Evolutionary conservation across 2,329 filamentous ascomycete genomes (phyloP).

Genomic region (Paraphoma chrysanthemicola): DNA sequence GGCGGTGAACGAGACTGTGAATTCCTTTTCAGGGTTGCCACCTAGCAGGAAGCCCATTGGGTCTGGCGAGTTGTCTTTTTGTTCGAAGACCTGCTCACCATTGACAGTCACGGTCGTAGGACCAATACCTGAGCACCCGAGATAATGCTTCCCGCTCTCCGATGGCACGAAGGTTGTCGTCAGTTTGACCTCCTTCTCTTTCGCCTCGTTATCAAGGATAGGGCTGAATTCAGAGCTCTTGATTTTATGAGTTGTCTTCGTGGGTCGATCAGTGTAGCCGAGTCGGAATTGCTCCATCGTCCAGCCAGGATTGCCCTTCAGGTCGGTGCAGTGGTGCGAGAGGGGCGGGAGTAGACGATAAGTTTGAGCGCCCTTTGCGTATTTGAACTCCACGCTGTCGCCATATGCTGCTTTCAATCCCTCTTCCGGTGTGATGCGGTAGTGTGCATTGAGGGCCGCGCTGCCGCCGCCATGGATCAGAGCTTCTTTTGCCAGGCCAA

Average conservation of each 20-base stretch:
- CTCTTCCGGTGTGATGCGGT: constrained; percentile 35
- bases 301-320: constrained; percentile 40
- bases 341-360: constrained; percentile 44
- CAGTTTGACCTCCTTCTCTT: constrained; percentile 32
- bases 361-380: constrained; percentile 42
- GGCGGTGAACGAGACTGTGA: constrained; percentile 63
- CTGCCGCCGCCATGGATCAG: constrained; percentile 45
- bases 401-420: constrained; percentile 35
- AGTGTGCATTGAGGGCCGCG: constrained; percentile 34
- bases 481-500: constrained; percentile 68
- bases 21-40: constrained; percentile 69
- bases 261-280: constrained; percentile 28
- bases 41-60: constrained; percentile 71
- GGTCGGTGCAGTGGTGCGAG: constrained; percentile 31
- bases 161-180: constrained; percentile 31
- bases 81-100: constrained; percentile 35
- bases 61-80: constrained; percentile 59
- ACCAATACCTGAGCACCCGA: constrained; percentile 44
- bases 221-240: constrained; percentile 37
- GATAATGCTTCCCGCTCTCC: constrained; percentile 38
- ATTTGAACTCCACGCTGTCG: constrained; percentile 39
- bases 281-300: constrained; percentile 36
- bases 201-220: constrained; percentile 28
- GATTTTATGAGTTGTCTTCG: constrained; percentile 26
- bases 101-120: constrained; percentile 39